Percentiles rank a stretch among this genome's conserved stretches.
Evolutionary conservation across 2,329 filamentous ascomycete species (phyloP).

Genomic region (Dothistroma pini): DNA sequence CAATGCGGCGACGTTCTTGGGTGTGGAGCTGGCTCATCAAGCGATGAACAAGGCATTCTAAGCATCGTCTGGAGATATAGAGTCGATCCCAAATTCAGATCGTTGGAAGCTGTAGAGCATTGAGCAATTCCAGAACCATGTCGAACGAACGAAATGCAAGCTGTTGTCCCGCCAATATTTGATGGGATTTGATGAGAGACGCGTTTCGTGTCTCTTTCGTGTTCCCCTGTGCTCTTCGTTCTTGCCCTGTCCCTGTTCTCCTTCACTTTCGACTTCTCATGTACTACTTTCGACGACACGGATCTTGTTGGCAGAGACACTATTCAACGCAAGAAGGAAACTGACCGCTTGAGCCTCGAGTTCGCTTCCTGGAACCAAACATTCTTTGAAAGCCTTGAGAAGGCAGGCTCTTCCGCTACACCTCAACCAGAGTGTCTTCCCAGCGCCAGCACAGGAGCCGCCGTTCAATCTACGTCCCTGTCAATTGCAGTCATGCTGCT

Average conservation of each 20-base stretch:
- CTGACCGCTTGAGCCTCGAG: no score
- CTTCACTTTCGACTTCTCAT: neutral
- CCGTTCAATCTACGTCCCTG: no score
- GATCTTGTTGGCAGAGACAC: neutral
- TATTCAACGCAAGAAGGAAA: no score
- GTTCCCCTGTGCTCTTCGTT: neutral
- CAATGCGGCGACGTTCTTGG: slow-evolving; percentile 91
- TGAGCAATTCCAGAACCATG: neutral
- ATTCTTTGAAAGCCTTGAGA: no score
- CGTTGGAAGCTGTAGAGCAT: neutral
- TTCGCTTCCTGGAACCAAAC: no score
- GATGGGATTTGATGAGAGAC: neutral
- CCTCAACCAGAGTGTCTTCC: no score
- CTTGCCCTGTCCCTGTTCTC: neutral
- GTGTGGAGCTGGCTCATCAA: slow-evolving; percentile 78
- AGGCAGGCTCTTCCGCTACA: no score
- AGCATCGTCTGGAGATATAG: neutral
- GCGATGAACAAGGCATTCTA: slow-evolving; percentile 73
- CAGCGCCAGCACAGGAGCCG: no score
- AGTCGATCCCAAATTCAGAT: neutral
- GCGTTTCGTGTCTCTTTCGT: neutral
- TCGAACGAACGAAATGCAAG: neutral
- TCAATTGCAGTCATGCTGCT: no score
- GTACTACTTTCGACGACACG: neutral
- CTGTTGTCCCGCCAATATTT: neutral